Evolutionary conservation across 495 filamentous ascomycete species (phyloP), one percentile per base, ranked within the genome.

Genomic region (Haplographium delicatum): DNA sequence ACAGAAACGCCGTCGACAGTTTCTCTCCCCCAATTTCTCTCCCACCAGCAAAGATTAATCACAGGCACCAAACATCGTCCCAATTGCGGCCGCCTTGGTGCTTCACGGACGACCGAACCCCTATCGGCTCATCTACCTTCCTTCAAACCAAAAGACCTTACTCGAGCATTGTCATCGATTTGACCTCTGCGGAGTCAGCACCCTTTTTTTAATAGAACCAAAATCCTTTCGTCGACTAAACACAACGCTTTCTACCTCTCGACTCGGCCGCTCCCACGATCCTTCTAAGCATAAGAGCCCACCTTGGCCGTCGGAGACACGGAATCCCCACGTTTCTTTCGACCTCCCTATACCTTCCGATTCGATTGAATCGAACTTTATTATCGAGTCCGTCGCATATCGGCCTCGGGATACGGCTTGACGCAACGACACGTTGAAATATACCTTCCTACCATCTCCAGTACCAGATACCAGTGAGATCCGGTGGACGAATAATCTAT

Each of bases 401-500:
- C n/a, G 15, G 30, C 50, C 7, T 43, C 35, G 34, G 30, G 30
- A 22, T 38, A n/a, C 41, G 27, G 44, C 11, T 18, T 39, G 48
- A 22, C 39, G 39, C 27, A 38, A 44, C 41, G 31, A 44, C 38
- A 53, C 50, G 38, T 54, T 54, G 53, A 40, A 50, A 39, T 37
- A 56, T 34, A 55, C 37, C 26, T 40, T 54, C 44, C 58, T 58
- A 30, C 50, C 58, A 50, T 57, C 49, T 55, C 54, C 55, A 47
- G 51, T 57, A 40, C 58, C 41, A 57, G 53, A 41, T 57, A 44
- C 50, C 50, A 52, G 50, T 24, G 45, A 39, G 28, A 31, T 57
- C 54, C 56, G 52, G 52, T 56, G 49, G 52, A 56, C 57, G 47
- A 53, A 59, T 86, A 86, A 87, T 85, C 71, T 74, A 87, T 93